Evolutionary conservation across 495 filamentous ascomycete species (phyloP), one percentile per base, ranked within the genome.

Genomic region (Penicillium lividum): DNA sequence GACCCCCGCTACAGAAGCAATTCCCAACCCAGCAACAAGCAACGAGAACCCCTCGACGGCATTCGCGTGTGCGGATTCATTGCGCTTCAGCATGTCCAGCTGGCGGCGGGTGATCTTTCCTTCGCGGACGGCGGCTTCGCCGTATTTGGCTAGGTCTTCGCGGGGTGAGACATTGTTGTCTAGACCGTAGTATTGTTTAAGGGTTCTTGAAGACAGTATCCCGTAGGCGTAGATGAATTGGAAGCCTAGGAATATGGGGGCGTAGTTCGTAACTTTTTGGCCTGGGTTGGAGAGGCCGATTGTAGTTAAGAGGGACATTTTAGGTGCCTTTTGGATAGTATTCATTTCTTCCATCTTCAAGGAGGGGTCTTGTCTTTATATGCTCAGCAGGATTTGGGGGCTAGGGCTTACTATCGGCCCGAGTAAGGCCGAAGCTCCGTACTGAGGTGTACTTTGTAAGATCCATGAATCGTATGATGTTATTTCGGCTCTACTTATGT

Each of bases 151-250:
- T 1, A 83, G 70, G 40, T 82, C 75, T 51, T 80, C 65, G 27
- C 76, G 68, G 0, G 82, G 79, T 6, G 72, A 69, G 13, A 56
- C 68, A 53, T 82, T 77, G 66, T 83, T 75, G 64, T 84, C 80
- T 60, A 83, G 53, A 18, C 76, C 74, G 65, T 77, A 76, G 54
- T 49, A 70, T 56, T 79, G 73, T 57, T 82, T 84, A 1, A 77
- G 65, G 6, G 63, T 72, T 29, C 80, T 75, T 3, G 77, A 71
- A 46, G 78, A 74, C n/a, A 81, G 73, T 13, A 79, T 7, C 16
- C 70, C 68, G 67, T 84, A 81, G 7, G 80, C 79, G 56, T 70
- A 78, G 56, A 80, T 0, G 65, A 78, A 84, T 57, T 84, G 68
- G 58, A 73, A 76, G 53, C 70, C 69, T 8, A 83, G 61, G 58